These are phyloP conservation scores for Dysphania ambrosioides DNA, from an alignment of 148 eudicot genomes.

Conservation along the genomic window DNA sequence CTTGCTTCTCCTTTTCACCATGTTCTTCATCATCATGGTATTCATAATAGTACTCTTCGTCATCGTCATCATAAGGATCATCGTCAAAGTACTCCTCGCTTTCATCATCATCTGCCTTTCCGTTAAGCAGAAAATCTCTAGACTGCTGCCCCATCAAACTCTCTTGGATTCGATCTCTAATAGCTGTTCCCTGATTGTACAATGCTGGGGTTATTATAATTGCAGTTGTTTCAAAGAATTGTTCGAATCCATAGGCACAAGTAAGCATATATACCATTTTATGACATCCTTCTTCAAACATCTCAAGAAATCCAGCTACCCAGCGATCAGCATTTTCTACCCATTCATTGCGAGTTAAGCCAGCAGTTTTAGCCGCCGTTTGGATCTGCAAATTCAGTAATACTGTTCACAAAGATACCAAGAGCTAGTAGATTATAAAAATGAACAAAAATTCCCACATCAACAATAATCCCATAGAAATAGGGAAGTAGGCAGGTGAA, in stretches of 20 bases:
- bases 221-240: background rate
- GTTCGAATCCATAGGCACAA: background rate
- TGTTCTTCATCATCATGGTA: constrained; percentile 25
- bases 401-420: background rate
- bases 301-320: constrained; percentile 84
- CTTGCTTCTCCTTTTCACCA: constrained; percentile 2
- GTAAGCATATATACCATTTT: constrained; percentile 32
- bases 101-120: constrained; percentile 29
- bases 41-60: constrained; percentile 29
- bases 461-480: background rate
- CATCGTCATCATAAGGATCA: constrained; percentile 29
- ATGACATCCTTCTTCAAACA: constrained; percentile 98
- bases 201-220: background rate
- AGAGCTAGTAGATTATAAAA: background rate
- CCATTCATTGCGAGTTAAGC: constrained; percentile 67
- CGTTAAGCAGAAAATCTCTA: constrained; percentile 29
- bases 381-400: constrained; percentile 47
- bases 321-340: constrained; percentile 82
- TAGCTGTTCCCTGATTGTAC: constrained; percentile 37
- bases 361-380: constrained; percentile 57
- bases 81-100: constrained; percentile 43
- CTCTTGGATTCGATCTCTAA: constrained; percentile 39
- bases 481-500: no score
- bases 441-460: background rate
- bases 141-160: constrained; percentile 36